phyloP scores from a whole-genome alignment of 2,329 filamentous ascomycete species.

The Pseudocercospora fijiensis region DNA sequence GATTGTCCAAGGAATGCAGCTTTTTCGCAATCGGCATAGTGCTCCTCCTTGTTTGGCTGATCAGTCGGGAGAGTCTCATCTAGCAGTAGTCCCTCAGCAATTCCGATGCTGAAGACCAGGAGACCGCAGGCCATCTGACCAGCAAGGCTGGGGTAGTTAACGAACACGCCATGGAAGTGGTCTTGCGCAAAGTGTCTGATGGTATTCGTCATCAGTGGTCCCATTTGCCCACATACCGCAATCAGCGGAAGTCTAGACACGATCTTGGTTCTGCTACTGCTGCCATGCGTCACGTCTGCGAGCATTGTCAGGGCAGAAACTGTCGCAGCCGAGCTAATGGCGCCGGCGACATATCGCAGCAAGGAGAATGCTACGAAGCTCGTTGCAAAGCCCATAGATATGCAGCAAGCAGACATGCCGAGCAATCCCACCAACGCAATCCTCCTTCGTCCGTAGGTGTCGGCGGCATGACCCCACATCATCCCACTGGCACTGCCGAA shows the following conservation, averaged over 20 bases:
- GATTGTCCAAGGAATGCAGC: slow-evolving; percentile 46
- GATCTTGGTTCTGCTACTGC: slow-evolving; percentile 39
- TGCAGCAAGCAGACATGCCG: slow-evolving; percentile 47
- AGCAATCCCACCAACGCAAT: slow-evolving; percentile 47
- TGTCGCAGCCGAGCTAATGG: slow-evolving; percentile 47
- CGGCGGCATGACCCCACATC: slow-evolving; percentile 48
- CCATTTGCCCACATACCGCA: slow-evolving; percentile 47
- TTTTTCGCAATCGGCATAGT: slow-evolving; percentile 45
- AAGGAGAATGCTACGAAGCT: slow-evolving; percentile 44
- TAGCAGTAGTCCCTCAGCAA: slow-evolving; percentile 43
- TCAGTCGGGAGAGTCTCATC: slow-evolving; percentile 34
- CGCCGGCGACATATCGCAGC: slow-evolving; percentile 46
- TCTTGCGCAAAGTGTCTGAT: slow-evolving; percentile 46
- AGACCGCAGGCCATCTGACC: slow-evolving; percentile 47
- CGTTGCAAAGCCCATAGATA: slow-evolving; percentile 50
- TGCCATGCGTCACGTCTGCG: slow-evolving; percentile 39
- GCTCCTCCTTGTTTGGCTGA: slow-evolving; percentile 12
- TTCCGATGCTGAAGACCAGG: slow-evolving; percentile 44
- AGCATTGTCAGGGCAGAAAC: slow-evolving; percentile 50
- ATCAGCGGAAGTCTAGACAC: slow-evolving; percentile 48
- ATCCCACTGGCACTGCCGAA: slow-evolving; percentile 48
- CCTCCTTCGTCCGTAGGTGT: slow-evolving; percentile 46
- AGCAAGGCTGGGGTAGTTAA: slow-evolving; percentile 43
- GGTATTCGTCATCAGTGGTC: slow-evolving; percentile 46
- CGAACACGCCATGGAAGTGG: slow-evolving; percentile 42